phyloP scores from a whole-genome alignment of 202 grass and related monocot genomes.

The Thinopyrum obtusiflorum region DNA sequence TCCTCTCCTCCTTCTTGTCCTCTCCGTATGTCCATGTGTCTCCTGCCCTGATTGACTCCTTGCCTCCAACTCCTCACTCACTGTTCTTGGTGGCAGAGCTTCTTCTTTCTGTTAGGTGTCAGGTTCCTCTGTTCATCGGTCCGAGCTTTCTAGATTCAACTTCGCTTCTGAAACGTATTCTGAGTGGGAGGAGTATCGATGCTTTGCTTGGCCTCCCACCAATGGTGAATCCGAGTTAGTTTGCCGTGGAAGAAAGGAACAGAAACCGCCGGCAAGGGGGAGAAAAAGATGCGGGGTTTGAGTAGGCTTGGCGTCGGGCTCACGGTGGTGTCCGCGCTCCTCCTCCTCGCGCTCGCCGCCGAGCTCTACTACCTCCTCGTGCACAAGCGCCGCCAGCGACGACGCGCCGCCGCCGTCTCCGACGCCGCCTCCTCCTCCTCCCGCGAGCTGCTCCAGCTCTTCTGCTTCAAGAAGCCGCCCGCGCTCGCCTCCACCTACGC shows the following conservation, averaged over 20 bases:
- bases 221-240: constrained; percentile 23
- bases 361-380: constrained; percentile 88
- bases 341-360: constrained; percentile 67
- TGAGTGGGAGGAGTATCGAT: background rate
- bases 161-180: background rate
- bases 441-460: constrained; percentile 57
- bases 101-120: constrained; percentile 31
- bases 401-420: constrained; percentile 41
- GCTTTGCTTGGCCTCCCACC: constrained; percentile 8
- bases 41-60: constrained; percentile 3
- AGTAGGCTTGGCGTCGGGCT: constrained; percentile 65
- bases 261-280: background rate
- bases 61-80: constrained; percentile 13
- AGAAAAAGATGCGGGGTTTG: constrained; percentile 47
- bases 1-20: background rate
- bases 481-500: constrained; percentile 35
- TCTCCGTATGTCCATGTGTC: background rate
- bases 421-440: constrained; percentile 35
- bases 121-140: background rate
- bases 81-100: constrained; percentile 32
- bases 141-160: constrained; percentile 10
- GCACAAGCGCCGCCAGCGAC: constrained; percentile 55
- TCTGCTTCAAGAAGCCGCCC: constrained; percentile 72
- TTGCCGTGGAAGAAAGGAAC: background rate
- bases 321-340: constrained; percentile 55